Conservation (phyloP, 148 eudicot genomes). For the Rhododendron griersonianum region DNA sequence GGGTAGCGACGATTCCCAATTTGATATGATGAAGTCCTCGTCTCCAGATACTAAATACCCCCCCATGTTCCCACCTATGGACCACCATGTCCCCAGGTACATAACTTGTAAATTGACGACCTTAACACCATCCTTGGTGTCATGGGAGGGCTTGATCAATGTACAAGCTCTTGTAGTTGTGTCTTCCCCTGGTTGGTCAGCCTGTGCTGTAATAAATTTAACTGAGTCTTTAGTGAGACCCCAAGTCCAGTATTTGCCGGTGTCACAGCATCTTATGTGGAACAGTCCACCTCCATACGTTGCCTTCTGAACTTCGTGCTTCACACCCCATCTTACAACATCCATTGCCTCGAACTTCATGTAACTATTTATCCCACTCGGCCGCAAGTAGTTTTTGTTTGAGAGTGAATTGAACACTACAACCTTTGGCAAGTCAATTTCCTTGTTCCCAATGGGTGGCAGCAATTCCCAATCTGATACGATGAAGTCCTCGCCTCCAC, state of each 20-base stretch:
- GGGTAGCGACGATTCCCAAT: neutral
- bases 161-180: neutral
- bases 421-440: neutral
- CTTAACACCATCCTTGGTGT: neutral
- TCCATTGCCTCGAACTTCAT: too few relatives aligned
- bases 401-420: neutral
- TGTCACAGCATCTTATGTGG: neutral
- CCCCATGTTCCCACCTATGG: neutral
- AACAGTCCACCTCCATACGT: neutral
- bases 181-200: neutral
- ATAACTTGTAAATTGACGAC: neutral
- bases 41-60: neutral
- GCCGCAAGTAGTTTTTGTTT: neutral
- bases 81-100: neutral
- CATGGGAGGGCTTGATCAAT: neutral
- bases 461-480: too few relatives aligned
- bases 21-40: neutral
- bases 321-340: neutral
- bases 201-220: neutral
- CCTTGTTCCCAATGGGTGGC: neutral
- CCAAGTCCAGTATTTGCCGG: neutral
- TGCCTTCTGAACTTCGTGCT: neutral
- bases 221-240: neutral
- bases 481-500: too few relatives aligned
- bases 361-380: neutral